Percentiles rank a stretch among this genome's conserved stretches.
These are phyloP conservation scores for Phytophthora pseudosyringae DNA, from an alignment of 352 stramenopile species.

Conservation along the genomic window DNA sequence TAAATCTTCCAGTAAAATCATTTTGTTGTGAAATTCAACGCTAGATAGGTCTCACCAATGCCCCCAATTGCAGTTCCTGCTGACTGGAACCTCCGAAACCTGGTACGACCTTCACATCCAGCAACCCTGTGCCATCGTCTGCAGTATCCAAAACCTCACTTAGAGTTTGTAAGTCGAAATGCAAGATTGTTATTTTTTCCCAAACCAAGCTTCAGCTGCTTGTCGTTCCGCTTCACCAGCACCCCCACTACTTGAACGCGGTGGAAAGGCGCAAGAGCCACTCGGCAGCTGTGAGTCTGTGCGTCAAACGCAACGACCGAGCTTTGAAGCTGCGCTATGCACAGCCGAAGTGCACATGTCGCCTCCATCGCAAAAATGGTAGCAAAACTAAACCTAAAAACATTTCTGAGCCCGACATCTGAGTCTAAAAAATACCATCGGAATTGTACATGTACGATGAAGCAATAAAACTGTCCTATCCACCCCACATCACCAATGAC, in stretches of 20 bases:
- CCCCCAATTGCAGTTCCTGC: slow-evolving; percentile 31
- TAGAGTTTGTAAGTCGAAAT: slow-evolving; percentile 5
- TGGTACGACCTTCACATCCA: slow-evolving; percentile 32
- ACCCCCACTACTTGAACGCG: slow-evolving; percentile 45
- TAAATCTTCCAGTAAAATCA: slow-evolving; percentile 2
- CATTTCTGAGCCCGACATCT: slow-evolving; percentile 9
- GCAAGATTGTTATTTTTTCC: slow-evolving; percentile 2
- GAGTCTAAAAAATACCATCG: background rate
- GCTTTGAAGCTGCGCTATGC: slow-evolving; percentile 37
- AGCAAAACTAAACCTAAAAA: background rate
- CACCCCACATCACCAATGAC: too few relatives aligned
- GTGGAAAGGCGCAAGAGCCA: slow-evolving; percentile 23
- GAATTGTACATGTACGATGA: too few relatives aligned
- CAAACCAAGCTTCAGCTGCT: slow-evolving; percentile 43
- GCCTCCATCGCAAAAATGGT: slow-evolving; percentile 25
- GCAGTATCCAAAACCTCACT: background rate
- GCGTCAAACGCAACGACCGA: slow-evolving; percentile 27
- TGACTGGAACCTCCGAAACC: slow-evolving; percentile 3
- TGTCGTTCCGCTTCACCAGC: slow-evolving; percentile 23
- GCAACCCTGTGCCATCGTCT: slow-evolving; percentile 53
- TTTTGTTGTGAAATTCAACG: background rate
- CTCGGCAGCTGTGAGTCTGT: slow-evolving; percentile 24
- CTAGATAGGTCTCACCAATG: slow-evolving; percentile 31
- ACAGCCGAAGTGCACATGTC: slow-evolving; percentile 35
- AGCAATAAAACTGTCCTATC: too few relatives aligned